Evolutionary conservation across 2,329 filamentous ascomycete species (phyloP), one percentile per base, ranked within the genome.

Genomic region (Epichloe sp.): DNA sequence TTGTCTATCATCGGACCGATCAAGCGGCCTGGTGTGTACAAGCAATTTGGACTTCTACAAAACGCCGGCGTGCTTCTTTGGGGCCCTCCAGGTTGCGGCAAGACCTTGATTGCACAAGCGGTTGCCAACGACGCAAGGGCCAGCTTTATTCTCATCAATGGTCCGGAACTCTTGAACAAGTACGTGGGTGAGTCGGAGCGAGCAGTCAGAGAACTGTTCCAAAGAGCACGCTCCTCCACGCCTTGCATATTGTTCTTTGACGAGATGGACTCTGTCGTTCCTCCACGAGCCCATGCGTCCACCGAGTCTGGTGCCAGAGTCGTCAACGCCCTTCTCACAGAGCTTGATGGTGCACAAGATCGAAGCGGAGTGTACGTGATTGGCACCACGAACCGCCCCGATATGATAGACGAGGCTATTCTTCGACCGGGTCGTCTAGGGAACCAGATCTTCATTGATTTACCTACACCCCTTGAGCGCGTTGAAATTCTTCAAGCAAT

Each of bases 221-320:
- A 83, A 56, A 84, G 91, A 15, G 93, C 93, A 1, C 80, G 90
- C 48, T 86, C 86, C 1, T 91, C 86, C 7, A 79, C 89, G 0
- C 93, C 93, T 1, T 97, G 91, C 63, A 88, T 98, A 50, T 83
- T 98, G 53, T 97, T 98, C 77, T 97, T 98, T 63, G 93, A 98
- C 65, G 93, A 98, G 69, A 78, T 98, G 49, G 93, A 98, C 67
- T 91, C 93, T 1, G 74, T 98, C 3, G 90, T 93, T 0, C 90
- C 91, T 0, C 83, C 83, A 48, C 82, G 93, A 50, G 88, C 91
- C 62, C 85, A 85, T 51, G 76, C 77, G 1, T 78, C 87, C 2
- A 87, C 84, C 2, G 91, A 97, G 64, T 85, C 88, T 5, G 88
- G 86, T 45, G 83, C 88, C 1, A 82, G 93, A 36, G 88, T 98